Evolutionary conservation across 805 yeast species (phyloP).

Genomic region (Saturnispora quitensis): DNA sequence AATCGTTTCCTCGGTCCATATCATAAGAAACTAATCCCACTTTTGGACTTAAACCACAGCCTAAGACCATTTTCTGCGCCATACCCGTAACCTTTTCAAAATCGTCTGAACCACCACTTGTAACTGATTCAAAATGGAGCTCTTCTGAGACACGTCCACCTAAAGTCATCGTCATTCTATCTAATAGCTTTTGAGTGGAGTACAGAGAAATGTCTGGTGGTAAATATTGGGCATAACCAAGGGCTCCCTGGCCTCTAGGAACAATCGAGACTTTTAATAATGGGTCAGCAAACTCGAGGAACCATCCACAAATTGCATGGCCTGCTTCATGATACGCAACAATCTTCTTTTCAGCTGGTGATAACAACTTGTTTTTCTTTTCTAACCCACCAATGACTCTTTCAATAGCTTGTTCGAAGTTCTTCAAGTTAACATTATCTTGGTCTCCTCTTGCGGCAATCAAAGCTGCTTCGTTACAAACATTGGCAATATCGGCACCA

Average conservation of each 20-base stretch:
- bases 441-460: slow-evolving; percentile 80
- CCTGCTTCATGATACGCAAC: slow-evolving; percentile 97
- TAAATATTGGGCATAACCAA: slow-evolving; percentile 92
- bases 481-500: slow-evolving; percentile 94
- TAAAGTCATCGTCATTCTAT: slow-evolving; percentile 87
- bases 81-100: slow-evolving; percentile 84
- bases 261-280: slow-evolving; percentile 86
- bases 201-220: slow-evolving; percentile 83
- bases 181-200: slow-evolving; percentile 64
- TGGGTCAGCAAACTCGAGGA: slow-evolving; percentile 79
- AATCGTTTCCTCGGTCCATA: slow-evolving; percentile 40
- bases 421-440: slow-evolving; percentile 49
- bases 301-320: slow-evolving; percentile 96
- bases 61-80: slow-evolving; percentile 85
- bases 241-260: slow-evolving; percentile 90
- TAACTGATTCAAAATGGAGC: slow-evolving; percentile 75
- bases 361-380: slow-evolving; percentile 68
- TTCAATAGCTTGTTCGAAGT: slow-evolving; percentile 89
- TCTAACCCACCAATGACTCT: slow-evolving; percentile 93
- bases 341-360: slow-evolving; percentile 70
- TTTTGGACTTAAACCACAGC: slow-evolving; percentile 78
- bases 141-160: slow-evolving; percentile 94
- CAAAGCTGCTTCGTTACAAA: slow-evolving; percentile 89
- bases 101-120: slow-evolving; percentile 89
- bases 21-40: slow-evolving; percentile 55